Conservation (phyloP, 768 basidiomycete species). For the Rhizopogon salebrosus region DNA sequence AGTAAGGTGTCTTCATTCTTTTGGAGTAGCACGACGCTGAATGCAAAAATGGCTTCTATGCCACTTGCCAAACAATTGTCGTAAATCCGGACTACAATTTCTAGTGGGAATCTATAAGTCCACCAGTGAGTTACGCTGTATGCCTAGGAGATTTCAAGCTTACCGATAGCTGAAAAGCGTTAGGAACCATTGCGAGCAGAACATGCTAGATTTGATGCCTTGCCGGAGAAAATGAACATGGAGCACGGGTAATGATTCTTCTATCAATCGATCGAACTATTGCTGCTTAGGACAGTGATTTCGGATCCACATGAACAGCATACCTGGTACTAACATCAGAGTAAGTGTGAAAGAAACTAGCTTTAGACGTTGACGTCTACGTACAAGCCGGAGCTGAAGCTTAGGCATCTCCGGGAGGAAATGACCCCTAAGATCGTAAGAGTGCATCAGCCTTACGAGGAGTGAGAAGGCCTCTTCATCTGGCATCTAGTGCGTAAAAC, state of each 20-base stretch:
- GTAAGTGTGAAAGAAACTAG: neutral
- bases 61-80: constrained; percentile 96
- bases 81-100: constrained; percentile 93
- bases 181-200: constrained; percentile 97
- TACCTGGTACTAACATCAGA: constrained; percentile 54
- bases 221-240: constrained; percentile 92
- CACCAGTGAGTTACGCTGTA: neutral
- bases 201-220: constrained; percentile 97
- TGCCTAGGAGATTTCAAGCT: constrained; percentile 12
- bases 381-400: constrained; percentile 82
- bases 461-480: constrained; percentile 98
- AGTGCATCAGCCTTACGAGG: constrained; percentile 90
- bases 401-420: constrained; percentile 99
- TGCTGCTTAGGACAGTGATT: constrained; percentile 12
- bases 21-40: constrained; percentile 80
- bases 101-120: constrained; percentile 75
- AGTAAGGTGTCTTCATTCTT: constrained; percentile 83
- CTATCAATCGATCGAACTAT: constrained; percentile 90
- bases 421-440: constrained; percentile 93
- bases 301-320: constrained; percentile 6
- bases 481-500: constrained; percentile 70
- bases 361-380: constrained; percentile 14
- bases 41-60: constrained; percentile 95
- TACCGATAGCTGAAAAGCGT: constrained; percentile 95
- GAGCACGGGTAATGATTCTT: constrained; percentile 88